These are phyloP conservation scores for Paecilomyces formosus DNA, from an alignment of 2,329 filamentous ascomycete genomes.

Conservation along the genomic window DNA sequence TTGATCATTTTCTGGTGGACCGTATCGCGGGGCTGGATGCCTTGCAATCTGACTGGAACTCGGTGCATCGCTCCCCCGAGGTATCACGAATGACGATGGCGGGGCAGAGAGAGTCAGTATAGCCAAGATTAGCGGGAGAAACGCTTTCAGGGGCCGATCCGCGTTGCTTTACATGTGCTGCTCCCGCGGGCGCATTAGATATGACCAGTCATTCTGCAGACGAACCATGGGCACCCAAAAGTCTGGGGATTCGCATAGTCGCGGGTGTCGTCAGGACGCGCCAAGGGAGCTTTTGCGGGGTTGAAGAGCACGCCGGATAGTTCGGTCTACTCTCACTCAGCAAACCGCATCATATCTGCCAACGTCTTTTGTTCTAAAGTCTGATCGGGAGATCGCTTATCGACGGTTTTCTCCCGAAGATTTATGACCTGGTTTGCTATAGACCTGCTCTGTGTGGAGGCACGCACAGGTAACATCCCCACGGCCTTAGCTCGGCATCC, in stretches of 20 bases:
- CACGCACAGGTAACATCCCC: not conserved
- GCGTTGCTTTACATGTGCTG: not conserved
- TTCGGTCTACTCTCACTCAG: not conserved
- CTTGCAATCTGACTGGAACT: constrained; percentile 6
- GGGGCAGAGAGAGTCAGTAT: not conserved
- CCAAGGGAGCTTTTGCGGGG: not conserved
- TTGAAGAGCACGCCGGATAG: not conserved
- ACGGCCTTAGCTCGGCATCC: not conserved
- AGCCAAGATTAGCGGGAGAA: not conserved
- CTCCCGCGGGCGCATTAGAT: not conserved
- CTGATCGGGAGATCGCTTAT: not conserved
- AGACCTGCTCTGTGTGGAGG: not conserved
- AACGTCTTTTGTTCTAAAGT: not conserved
- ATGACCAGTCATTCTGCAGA: not conserved
- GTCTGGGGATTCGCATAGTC: not conserved
- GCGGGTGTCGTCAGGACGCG: not conserved
- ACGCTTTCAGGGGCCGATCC: not conserved
- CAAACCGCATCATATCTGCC: not conserved
- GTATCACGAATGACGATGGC: not conserved
- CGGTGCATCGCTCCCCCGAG: constrained; percentile 25
- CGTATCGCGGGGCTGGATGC: not conserved
- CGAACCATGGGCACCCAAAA: not conserved
- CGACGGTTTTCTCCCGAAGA: not conserved
- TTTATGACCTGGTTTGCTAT: not conserved
- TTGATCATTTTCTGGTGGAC: not conserved